phyloP scores from a whole-genome alignment of 495 filamentous ascomycete genomes.

The Delitschia confertaspora region DNA sequence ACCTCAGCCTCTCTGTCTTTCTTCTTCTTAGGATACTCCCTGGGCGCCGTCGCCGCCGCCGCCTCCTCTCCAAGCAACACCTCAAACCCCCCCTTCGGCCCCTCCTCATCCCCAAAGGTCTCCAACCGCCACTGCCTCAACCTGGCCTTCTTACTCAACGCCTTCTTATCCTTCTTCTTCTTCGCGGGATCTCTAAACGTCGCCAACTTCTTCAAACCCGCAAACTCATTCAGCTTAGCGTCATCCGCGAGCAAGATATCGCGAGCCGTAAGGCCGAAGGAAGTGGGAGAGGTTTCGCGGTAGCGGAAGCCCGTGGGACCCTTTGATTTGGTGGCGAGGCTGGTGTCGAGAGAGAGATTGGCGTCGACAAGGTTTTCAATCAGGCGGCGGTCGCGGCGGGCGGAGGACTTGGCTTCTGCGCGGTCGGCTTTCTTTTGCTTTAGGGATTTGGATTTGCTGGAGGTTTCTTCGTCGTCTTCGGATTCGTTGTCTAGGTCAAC shows the following conservation, averaged over 20 bases:
- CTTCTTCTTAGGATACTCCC: slow-evolving; percentile 5
- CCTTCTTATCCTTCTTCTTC: slow-evolving; percentile 80
- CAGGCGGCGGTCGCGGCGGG: slow-evolving; percentile 67
- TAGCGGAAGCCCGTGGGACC: slow-evolving; percentile 68
- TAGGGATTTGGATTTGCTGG: slow-evolving; percentile 24
- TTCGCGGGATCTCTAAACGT: slow-evolving; percentile 78
- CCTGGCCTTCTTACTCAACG: slow-evolving; percentile 81
- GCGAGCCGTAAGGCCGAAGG: slow-evolving; percentile 77
- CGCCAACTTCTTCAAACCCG: slow-evolving; percentile 88
- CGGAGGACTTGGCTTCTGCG: slow-evolving; percentile 57
- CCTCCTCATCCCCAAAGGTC: slow-evolving; percentile 71
- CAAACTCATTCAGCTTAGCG: slow-evolving; percentile 77
- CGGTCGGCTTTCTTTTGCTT: slow-evolving; percentile 42
- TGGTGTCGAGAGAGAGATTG: slow-evolving; percentile 48
- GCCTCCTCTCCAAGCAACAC: slow-evolving; percentile 14
- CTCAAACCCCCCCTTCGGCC: slow-evolving; percentile 37
- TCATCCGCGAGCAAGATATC: slow-evolving; percentile 92
- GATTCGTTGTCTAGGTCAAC: slow-evolving; percentile 9
- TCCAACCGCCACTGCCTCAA: slow-evolving; percentile 87
- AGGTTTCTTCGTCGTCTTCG: slow-evolving; percentile 16
- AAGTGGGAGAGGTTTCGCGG: slow-evolving; percentile 81
- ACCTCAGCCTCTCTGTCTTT: slow-evolving; percentile 8
- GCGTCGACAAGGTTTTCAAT: slow-evolving; percentile 83
- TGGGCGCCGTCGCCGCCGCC: neutral
- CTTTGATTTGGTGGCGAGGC: slow-evolving; percentile 38